These are phyloP conservation scores for Tulasnella sp. DNA, from an alignment of 768 basidiomycete species.

Conservation along the genomic window DNA sequence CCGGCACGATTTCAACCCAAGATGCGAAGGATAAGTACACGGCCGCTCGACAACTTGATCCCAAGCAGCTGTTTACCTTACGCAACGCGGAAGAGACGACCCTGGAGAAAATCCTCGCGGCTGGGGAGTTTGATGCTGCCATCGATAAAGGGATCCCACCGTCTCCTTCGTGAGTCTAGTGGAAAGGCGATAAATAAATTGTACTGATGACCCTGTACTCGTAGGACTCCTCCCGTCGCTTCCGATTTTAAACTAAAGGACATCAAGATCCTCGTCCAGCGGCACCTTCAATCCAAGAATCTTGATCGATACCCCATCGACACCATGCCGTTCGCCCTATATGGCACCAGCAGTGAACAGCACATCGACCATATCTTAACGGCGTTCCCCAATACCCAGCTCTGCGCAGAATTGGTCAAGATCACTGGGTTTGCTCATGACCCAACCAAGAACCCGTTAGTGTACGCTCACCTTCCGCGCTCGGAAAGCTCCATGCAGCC, in stretches of 20 bases:
- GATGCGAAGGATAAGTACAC: conserved; percentile 18
- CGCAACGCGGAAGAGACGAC: background rate
- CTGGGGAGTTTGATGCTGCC: background rate
- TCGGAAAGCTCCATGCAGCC: too few species aligned
- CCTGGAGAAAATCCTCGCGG: background rate
- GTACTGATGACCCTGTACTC: too few species aligned
- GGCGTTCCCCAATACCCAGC: background rate
- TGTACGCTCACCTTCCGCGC: too few species aligned
- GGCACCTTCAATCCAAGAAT: conserved; percentile 25
- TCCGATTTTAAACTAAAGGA: conserved; percentile 22
- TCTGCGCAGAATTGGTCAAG: background rate
- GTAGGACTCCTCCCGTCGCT: conserved; percentile 1
- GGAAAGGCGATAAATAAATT: background rate
- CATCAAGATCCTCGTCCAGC: conserved; percentile 28
- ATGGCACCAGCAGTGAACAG: conserved; percentile 26
- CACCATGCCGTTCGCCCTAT: conserved; percentile 35
- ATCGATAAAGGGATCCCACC: background rate
- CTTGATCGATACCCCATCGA: conserved; percentile 28
- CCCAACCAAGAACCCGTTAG: too few species aligned
- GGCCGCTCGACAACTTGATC: background rate
- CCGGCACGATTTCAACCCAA: conserved; percentile 24
- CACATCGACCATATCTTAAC: conserved; percentile 32
- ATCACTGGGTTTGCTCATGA: too few species aligned
- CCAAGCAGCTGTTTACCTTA: background rate
- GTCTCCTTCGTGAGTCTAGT: background rate